A percentile compares a stretch with the other conserved stretches of the same genome.
phyloP scores from a whole-genome alignment of 1,284 basidiomycete species.

The Sporisorium iseilematis-ciliati region DNA sequence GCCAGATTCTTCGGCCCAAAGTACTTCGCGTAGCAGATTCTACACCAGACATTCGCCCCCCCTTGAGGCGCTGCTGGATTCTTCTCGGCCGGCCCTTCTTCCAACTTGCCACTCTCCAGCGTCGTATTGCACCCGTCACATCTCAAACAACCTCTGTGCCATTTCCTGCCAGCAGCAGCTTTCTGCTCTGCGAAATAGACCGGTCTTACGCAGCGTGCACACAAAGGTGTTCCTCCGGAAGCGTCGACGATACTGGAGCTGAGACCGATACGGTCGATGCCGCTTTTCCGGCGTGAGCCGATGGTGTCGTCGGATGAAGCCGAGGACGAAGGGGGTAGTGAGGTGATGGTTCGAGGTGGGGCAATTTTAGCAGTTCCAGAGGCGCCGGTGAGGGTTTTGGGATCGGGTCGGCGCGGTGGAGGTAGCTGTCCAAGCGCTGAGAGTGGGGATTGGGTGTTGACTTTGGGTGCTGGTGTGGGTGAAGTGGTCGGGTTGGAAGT shows the following conservation, averaged over 20 bases:
- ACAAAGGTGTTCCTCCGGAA: constrained; percentile 60
- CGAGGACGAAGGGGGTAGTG: background rate
- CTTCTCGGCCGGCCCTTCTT: constrained; percentile 59
- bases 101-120: constrained; percentile 61
- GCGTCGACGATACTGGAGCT: constrained; percentile 51
- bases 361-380: constrained; percentile 50
- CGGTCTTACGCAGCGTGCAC: constrained; percentile 59
- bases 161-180: constrained; percentile 61
- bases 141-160: constrained; percentile 66
- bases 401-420: constrained; percentile 36
- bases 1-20: constrained; percentile 54
- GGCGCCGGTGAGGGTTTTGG: constrained; percentile 47
- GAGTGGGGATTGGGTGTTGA: constrained; percentile 44
- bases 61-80: constrained; percentile 18
- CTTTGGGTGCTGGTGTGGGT: constrained; percentile 17
- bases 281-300: constrained; percentile 25
- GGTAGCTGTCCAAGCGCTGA: constrained; percentile 34
- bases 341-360: constrained; percentile 30
- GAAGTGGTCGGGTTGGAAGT: constrained; percentile 22
- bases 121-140: constrained; percentile 66
- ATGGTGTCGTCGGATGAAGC: constrained; percentile 11
- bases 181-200: constrained; percentile 69
- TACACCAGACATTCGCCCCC: constrained; percentile 64
- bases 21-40: constrained; percentile 65
- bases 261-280: constrained; percentile 52